Conservation (phyloP, 169 alveolate genomes). For the Plasmodium sp. region DNA sequence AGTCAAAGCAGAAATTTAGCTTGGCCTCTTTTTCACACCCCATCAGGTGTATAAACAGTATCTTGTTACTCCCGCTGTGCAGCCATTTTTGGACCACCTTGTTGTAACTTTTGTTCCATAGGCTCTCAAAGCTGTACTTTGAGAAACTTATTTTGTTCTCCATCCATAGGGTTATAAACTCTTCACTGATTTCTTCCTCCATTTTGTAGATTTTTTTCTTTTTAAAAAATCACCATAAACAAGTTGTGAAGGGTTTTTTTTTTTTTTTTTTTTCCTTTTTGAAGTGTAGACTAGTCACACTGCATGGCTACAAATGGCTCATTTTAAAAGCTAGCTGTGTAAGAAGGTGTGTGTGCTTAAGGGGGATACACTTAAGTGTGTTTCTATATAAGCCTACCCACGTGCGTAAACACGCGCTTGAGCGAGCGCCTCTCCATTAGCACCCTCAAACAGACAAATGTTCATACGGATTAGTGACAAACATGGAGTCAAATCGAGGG, state of each 20-base stretch:
- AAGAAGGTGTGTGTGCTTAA: neutral
- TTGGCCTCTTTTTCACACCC: conserved; percentile 2
- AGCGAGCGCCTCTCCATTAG: neutral
- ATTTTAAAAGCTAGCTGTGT: neutral
- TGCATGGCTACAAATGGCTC: neutral
- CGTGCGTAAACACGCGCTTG: neutral
- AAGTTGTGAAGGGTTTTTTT: neutral
- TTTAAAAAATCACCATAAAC: neutral
- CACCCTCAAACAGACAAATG: neutral
- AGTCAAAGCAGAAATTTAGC: conserved; percentile 43
- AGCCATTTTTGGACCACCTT: conserved; percentile 35
- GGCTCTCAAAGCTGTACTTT: conserved; percentile 11
- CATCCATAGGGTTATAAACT: conserved; percentile 47
- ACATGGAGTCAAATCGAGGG: neutral
- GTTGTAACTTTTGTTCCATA: conserved; percentile 64
- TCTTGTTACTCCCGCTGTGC: conserved; percentile 3
- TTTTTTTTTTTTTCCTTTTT: too few relatives aligned
- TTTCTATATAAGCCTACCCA: neutral
- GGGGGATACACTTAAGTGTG: neutral
- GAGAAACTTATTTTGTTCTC: conserved; percentile 54
- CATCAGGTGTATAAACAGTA: conserved; percentile 43
- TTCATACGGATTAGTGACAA: neutral
- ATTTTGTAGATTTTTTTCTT: neutral
- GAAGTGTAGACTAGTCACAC: neutral
- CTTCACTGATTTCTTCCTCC: conserved; percentile 44